Percentiles rank a stretch among this genome's conserved stretches.
Conservation (phyloP, 2,329 filamentous ascomycete genomes). For the Metarhizium guizhouense region DNA sequence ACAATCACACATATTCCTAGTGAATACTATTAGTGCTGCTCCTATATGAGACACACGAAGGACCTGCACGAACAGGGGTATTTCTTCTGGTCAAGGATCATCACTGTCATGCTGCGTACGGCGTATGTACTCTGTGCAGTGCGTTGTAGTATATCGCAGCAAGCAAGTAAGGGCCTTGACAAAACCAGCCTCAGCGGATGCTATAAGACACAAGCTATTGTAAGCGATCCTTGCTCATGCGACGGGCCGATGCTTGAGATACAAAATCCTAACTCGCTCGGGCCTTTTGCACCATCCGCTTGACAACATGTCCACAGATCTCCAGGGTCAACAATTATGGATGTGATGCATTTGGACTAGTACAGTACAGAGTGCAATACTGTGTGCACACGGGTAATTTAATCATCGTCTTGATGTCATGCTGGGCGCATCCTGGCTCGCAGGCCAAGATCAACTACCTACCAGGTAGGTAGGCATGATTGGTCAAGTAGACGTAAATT, state of each 20-base stretch:
- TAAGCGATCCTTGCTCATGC: neutral
- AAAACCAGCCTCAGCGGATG: neutral
- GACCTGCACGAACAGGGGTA: too few species aligned
- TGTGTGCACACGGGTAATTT: neutral
- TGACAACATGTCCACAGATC: neutral
- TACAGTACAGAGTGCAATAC: neutral
- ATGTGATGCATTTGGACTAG: neutral
- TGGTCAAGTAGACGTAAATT: neutral
- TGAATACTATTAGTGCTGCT: too few species aligned
- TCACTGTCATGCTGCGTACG: too few species aligned
- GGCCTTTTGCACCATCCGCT: too few species aligned
- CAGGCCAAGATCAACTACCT: neutral
- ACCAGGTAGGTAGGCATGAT: neutral
- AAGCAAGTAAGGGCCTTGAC: neutral
- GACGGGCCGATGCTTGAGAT: neutral
- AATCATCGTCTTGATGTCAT: neutral
- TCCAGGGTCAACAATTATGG: neutral
- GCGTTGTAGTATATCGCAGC: too few species aligned
- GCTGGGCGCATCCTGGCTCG: neutral
- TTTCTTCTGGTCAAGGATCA: too few species aligned
- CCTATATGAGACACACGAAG: too few species aligned
- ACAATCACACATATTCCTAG: too few species aligned
- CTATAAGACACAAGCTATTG: neutral
- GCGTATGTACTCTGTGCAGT: too few species aligned
- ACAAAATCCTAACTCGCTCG: neutral